Evolutionary conservation across 495 filamentous ascomycete species (phyloP).

Genomic region (Penicillium antarcticum): DNA sequence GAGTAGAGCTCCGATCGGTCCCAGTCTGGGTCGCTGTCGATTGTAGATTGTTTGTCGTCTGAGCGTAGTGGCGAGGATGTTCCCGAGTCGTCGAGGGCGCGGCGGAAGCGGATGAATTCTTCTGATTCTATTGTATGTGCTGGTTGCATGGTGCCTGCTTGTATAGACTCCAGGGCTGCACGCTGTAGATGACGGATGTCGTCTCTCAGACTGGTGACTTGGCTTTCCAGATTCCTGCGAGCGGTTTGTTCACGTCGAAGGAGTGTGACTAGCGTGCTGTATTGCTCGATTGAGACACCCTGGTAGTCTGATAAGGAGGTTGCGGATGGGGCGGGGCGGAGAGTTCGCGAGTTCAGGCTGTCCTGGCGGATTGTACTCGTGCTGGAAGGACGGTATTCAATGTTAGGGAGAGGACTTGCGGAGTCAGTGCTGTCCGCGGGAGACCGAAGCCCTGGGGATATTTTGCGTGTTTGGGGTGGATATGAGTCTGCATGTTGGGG

Average conservation of each 20-base stretch:
- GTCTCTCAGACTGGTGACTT: constrained; percentile 49
- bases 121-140: constrained; percentile 33
- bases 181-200: constrained; percentile 44
- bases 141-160: constrained; percentile 34
- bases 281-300: constrained; percentile 54
- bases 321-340: constrained; percentile 31
- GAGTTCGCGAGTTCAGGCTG: constrained; percentile 23
- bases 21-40: constrained; percentile 21
- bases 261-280: constrained; percentile 52
- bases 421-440: constrained; percentile 24
- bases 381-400: constrained; percentile 30
- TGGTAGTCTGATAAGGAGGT: constrained; percentile 30
- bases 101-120: constrained; percentile 32
- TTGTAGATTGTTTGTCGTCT: constrained; percentile 7
- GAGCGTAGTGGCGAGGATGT: constrained; percentile 6
- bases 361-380: constrained; percentile 40
- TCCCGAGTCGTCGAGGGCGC: constrained; percentile 20
- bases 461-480: constrained; percentile 18
- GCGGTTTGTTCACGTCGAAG: constrained; percentile 55
- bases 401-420: constrained; percentile 12
- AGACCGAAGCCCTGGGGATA: constrained; percentile 15
- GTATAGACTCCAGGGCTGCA: constrained; percentile 32
- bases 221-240: constrained; percentile 49
- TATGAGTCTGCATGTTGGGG: constrained; percentile 10
- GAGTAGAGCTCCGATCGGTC: constrained; percentile 6